Evolutionary conservation across 345 rosid genomes (phyloP).

Genomic region (Gossypium anomalum): DNA sequence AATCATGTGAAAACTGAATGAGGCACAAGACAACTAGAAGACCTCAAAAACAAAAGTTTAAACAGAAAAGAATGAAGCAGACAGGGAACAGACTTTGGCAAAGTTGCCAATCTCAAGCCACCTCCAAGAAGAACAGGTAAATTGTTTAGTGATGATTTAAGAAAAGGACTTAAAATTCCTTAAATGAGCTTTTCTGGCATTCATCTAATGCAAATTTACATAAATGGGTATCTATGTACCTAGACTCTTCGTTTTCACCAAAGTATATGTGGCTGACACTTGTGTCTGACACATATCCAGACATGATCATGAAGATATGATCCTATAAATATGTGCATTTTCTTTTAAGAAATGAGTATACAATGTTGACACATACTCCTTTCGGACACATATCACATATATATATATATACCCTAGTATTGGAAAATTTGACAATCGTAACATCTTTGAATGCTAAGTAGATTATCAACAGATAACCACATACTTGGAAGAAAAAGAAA

Average conservation of each 20-base stretch:
- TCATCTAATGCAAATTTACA: not conserved
- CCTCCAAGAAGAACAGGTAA: not conserved
- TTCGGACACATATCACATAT: not conserved
- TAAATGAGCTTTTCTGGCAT: not conserved
- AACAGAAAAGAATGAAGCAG: not conserved
- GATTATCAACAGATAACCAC: constrained; percentile 5
- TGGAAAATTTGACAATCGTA: not conserved
- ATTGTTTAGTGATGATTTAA: not conserved
- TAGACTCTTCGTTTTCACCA: not conserved
- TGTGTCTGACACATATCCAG: not conserved
- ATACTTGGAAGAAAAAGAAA: not conserved
- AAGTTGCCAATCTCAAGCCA: not conserved
- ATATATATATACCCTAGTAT: not conserved
- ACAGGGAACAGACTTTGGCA: not conserved
- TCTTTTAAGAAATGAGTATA: not conserved
- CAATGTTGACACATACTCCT: not conserved
- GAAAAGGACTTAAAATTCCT: not conserved
- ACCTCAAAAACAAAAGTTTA: not conserved
- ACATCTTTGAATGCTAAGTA: constrained; percentile 2
- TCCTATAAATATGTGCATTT: not conserved
- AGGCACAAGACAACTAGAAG: not conserved
- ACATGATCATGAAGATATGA: not conserved
- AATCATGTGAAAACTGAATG: not conserved
- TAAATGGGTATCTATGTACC: not conserved
- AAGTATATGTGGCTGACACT: not conserved